phyloP scores from a whole-genome alignment of 176 grass and related monocot genomes.

The Luzula sylvatica region DNA sequence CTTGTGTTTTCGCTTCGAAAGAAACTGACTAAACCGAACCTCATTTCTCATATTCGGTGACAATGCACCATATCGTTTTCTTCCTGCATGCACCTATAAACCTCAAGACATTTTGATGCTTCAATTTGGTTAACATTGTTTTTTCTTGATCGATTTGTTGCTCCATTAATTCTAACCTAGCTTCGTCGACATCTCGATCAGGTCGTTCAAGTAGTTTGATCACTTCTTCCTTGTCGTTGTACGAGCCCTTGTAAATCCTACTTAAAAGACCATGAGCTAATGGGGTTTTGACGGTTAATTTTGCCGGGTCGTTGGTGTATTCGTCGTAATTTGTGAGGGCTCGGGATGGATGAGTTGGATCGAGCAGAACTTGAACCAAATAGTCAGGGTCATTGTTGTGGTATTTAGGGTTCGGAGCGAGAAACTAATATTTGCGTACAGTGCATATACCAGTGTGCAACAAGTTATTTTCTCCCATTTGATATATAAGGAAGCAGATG shows the following conservation, averaged over 20 bases:
- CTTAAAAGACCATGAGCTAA: constrained; percentile 73
- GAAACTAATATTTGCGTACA: too few relatives aligned
- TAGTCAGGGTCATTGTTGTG: too few relatives aligned
- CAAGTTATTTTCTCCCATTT: too few relatives aligned
- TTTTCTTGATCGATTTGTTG: too few relatives aligned
- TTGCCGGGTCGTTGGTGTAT: constrained; percentile 59
- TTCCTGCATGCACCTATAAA: constrained; percentile 75
- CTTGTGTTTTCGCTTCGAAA: constrained; percentile 48
- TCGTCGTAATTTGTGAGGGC: constrained; percentile 44
- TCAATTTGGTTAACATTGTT: too few relatives aligned
- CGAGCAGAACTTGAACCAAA: constrained; percentile 33
- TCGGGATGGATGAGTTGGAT: constrained; percentile 28
- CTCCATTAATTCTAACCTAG: too few relatives aligned
- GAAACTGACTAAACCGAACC: constrained; percentile 60
- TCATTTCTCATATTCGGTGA: constrained; percentile 70
- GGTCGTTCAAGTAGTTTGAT: constrained; percentile 60
- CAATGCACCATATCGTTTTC: constrained; percentile 67
- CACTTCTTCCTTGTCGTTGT: constrained; percentile 57
- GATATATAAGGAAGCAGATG: too few relatives aligned
- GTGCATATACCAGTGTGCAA: too few relatives aligned
- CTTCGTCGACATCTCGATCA: too few relatives aligned
- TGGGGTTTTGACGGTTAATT: constrained; percentile 46
- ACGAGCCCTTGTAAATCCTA: constrained; percentile 54
- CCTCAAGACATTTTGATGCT: constrained; percentile 44
- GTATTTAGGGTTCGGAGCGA: too few relatives aligned